Conservation (phyloP, 148 eudicot genomes). For the Nepenthes gracilis region DNA sequence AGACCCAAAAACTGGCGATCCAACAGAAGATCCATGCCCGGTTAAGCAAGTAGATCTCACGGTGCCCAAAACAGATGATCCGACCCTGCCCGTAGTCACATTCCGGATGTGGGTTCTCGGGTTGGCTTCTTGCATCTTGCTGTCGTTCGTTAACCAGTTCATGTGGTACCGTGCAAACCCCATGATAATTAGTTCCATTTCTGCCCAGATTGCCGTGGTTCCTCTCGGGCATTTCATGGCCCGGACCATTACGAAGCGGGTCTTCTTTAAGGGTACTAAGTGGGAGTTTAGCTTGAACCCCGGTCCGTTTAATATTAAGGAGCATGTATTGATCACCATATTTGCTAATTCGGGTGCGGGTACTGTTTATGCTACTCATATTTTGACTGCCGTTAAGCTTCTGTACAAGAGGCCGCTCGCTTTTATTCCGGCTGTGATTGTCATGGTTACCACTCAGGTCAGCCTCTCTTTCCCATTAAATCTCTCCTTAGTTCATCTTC, state of each 20-base stretch:
- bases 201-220: slow-evolving; percentile 71
- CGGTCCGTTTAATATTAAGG: slow-evolving; percentile 77
- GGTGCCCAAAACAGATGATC: slow-evolving; percentile 70
- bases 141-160: slow-evolving; percentile 69
- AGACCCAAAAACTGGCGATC: too few species aligned
- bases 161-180: slow-evolving; percentile 79
- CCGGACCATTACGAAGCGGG: slow-evolving; percentile 30
- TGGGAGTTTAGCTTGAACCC: slow-evolving; percentile 67
- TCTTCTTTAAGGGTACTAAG: slow-evolving; percentile 45
- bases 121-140: slow-evolving; percentile 24
- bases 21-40: slow-evolving; percentile 15
- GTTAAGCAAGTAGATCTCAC: slow-evolving; percentile 64
- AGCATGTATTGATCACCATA: slow-evolving; percentile 83
- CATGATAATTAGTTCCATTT: slow-evolving; percentile 39
- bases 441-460: slow-evolving; percentile 88
- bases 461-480: background rate
- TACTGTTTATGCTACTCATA: slow-evolving; percentile 70
- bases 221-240: slow-evolving; percentile 82
- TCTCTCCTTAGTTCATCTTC: background rate
- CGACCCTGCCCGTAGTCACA: slow-evolving; percentile 46
- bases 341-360: slow-evolving; percentile 86
- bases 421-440: slow-evolving; percentile 54
- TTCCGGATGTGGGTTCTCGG: slow-evolving; percentile 91
- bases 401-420: slow-evolving; percentile 45
- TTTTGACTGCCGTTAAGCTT: slow-evolving; percentile 57